Evolutionary conservation across 306 rosid genomes (phyloP).

Genomic region (Pyrus pyrifolia): DNA sequence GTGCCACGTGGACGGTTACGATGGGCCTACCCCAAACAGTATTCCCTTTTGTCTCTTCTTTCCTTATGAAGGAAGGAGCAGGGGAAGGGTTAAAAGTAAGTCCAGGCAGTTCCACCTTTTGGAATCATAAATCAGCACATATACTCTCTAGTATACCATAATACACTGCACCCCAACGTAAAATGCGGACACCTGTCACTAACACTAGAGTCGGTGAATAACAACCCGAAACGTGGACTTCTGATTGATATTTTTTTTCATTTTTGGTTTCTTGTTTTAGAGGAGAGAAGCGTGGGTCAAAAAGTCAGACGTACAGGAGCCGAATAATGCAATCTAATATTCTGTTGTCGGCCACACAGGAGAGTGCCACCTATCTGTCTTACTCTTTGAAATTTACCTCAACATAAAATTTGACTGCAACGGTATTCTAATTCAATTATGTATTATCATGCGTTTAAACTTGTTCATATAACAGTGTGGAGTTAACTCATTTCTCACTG

Average conservation of each 20-base stretch:
- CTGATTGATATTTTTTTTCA: not conserved
- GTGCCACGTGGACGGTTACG: constrained; percentile 43
- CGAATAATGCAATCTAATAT: constrained; percentile 6
- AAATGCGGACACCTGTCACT: not conserved
- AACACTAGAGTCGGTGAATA: not conserved
- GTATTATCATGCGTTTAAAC: not conserved
- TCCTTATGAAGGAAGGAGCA: not conserved
- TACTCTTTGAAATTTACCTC: no score
- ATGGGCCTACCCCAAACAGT: constrained; percentile 28
- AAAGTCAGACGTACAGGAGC: constrained; percentile 20
- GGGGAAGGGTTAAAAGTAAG: no score
- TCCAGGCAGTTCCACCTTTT: not conserved
- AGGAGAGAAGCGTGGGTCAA: not conserved
- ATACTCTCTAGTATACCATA: not conserved
- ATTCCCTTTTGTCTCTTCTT: constrained; percentile 24
- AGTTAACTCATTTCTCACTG: no score
- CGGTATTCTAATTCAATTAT: no score
- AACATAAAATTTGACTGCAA: accelerated
- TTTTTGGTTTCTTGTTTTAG: not conserved
- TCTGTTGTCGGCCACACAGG: constrained; percentile 30
- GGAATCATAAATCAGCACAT: no score
- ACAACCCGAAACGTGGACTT: not conserved
- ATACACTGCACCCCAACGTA: not conserved
- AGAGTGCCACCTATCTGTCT: not conserved
- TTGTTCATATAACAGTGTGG: accelerated